A percentile compares a stretch with the other conserved stretches of the same genome.
Conservation (phyloP, 257 asterid species). For the Perilla frutescens region DNA sequence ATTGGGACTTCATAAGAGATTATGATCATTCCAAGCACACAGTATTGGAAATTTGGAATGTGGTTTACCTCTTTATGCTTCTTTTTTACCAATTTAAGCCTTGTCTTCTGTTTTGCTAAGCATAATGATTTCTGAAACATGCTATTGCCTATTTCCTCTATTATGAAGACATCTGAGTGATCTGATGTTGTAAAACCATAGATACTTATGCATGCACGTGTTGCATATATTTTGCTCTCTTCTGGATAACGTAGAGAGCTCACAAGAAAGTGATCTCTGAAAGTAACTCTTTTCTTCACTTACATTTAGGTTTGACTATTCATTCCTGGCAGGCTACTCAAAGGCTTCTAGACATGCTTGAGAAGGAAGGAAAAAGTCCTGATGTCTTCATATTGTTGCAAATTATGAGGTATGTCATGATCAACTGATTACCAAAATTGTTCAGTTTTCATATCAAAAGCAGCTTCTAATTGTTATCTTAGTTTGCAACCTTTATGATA, state of each 20-base stretch:
- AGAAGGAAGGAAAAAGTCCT: constrained; percentile 68
- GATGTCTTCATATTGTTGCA: constrained; percentile 76
- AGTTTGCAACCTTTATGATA: constrained; percentile 9
- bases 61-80: constrained; percentile 2
- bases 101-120: constrained; percentile 6
- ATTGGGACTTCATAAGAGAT: background rate
- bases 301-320: constrained; percentile 30
- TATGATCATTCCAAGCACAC: constrained; percentile 22
- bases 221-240: background rate
- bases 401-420: constrained; percentile 69
- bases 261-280: constrained; percentile 21
- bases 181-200: background rate
- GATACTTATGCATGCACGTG: constrained; percentile 8
- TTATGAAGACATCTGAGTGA: background rate
- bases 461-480: constrained; percentile 13
- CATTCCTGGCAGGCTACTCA: constrained; percentile 71
- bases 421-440: background rate
- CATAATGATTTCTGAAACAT: background rate
- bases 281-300: constrained; percentile 31
- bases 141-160: constrained; percentile 2
- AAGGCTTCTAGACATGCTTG: constrained; percentile 72
- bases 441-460: constrained; percentile 1
- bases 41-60: constrained; percentile 2
- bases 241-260: constrained; percentile 1
- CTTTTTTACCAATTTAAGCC: background rate